Evolutionary conservation across 2,329 filamentous ascomycete genomes (phyloP).

Genomic region (Penicillium sp.): DNA sequence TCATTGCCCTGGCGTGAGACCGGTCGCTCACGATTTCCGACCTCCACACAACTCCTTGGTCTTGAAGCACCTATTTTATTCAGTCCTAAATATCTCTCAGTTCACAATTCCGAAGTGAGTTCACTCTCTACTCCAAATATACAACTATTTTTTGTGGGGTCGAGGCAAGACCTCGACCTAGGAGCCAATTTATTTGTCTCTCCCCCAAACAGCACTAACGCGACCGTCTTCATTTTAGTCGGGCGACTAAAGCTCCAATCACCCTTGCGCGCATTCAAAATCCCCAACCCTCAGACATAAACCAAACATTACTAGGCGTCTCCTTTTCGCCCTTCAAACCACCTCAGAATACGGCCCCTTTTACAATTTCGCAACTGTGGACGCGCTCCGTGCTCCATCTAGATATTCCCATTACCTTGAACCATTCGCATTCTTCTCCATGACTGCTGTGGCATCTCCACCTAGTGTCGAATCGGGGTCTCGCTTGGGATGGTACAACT

Average conservation of each 20-base stretch:
- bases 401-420: slow-evolving; percentile 14
- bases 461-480: slow-evolving; percentile 62
- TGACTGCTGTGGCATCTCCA: slow-evolving; percentile 68
- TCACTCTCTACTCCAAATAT: background rate
- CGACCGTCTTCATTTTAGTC: slow-evolving; percentile 31
- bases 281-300: background rate
- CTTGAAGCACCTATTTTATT: slow-evolving; percentile 23
- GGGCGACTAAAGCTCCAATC: slow-evolving; percentile 20
- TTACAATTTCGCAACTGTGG: slow-evolving; percentile 13
- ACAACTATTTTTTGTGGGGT: slow-evolving; percentile 1
- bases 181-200: slow-evolving; percentile 21
- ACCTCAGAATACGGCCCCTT: slow-evolving; percentile 1
- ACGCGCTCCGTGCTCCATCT: slow-evolving; percentile 7
- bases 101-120: slow-evolving; percentile 16
- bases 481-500: slow-evolving; percentile 60
- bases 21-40: slow-evolving; percentile 33
- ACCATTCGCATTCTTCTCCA: slow-evolving; percentile 41
- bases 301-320: background rate
- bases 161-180: slow-evolving; percentile 1
- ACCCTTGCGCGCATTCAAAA: slow-evolving; percentile 12
- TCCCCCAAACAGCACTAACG: slow-evolving; percentile 33
- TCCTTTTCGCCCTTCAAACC: background rate
- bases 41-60: slow-evolving; percentile 34
- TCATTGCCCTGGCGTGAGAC: slow-evolving; percentile 27
- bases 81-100: slow-evolving; percentile 13